phyloP scores from a whole-genome alignment of 257 asterid species.

The Lithospermum erythrorhizon region DNA sequence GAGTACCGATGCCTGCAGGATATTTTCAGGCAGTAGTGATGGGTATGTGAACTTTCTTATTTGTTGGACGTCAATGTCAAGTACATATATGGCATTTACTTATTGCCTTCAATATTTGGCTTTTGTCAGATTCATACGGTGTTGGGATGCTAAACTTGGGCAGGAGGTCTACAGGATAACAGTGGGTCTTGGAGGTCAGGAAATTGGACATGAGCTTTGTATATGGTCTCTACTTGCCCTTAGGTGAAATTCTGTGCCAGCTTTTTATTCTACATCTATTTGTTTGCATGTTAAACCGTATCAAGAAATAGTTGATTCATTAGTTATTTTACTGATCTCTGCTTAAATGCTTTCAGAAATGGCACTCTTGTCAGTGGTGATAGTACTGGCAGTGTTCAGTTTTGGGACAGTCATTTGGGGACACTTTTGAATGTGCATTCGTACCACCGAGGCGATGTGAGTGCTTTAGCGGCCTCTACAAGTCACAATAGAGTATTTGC shows the following conservation, averaged over 20 bases:
- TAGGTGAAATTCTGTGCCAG: constrained; percentile 28
- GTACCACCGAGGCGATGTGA: constrained; percentile 83
- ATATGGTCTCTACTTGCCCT: constrained; percentile 79
- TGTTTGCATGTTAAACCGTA: neutral
- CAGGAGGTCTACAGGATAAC: constrained; percentile 75
- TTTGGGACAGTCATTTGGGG: constrained; percentile 88
- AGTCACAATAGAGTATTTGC: constrained; percentile 79
- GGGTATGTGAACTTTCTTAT: constrained; percentile 41
- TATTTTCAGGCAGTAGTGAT: constrained; percentile 85
- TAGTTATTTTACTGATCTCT: neutral
- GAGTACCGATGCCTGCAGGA: constrained; percentile 66
- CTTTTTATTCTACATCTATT: neutral
- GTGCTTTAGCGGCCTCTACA: constrained; percentile 80
- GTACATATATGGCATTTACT: neutral
- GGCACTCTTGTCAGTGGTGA: constrained; percentile 68
- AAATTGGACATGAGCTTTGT: constrained; percentile 62
- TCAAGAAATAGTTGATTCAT: neutral
- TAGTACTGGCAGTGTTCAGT: constrained; percentile 82
- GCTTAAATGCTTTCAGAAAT: constrained; percentile 26
- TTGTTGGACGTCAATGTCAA: neutral
- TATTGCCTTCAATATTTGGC: constrained; percentile 7
- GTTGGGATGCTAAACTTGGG: constrained; percentile 65
- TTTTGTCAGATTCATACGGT: constrained; percentile 57
- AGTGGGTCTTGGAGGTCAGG: constrained; percentile 68
- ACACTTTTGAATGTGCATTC: constrained; percentile 81